Base-by-base conservation (phyloP, 495 filamentous ascomycete genomes). In the Pyrenula massariospora region DNA sequence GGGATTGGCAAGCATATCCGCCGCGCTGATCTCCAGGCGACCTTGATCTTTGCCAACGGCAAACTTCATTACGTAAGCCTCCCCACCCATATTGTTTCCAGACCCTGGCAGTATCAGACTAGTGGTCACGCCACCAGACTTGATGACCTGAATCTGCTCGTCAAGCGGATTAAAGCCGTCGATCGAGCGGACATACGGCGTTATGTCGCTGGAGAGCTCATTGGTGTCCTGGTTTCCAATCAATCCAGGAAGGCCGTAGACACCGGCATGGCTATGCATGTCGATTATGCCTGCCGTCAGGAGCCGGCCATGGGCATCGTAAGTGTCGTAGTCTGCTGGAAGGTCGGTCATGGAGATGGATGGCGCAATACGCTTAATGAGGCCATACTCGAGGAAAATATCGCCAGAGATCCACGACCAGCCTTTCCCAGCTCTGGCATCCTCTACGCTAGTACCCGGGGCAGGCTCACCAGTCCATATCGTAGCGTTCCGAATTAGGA, bases 1-100 rank as follows among this genome's bases (percentile, higher is more conserved):
- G 8, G 71, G 67, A 23, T 69, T 62, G 0, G 68, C 68, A 8
- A 42, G 31, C 31, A 42, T 42, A 42, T 42, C 31, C 15, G 31
- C 31, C 15, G 31, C 31, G 31, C 31, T 42, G 31, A 42, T 5
- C 31, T 42, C 31, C 5, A 15, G 31, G 8, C 31, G 31, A 22
- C 78, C 69, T 21, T 80, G 70, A 54, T 77, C 71, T 0, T 65
- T 60, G 56, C 63, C 66, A 3, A 71, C 71, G n/a, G 77, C 68
- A 22, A 76, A 70, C 57, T 82, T 80, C 71, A 85, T 86, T 59
- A 86, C 78, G 47, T 71, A 83, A 1, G 81, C 83, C 67, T 85
- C 81, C 57, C 83, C 83, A 24, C 82, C 83, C 65, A 86, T 84
- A 63, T 83, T 83, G 63, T 86, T 86, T 22, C 73, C 80, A 8